Percentiles rank a stretch among this genome's conserved stretches.
These are phyloP conservation scores for Diaporthe citriasiana DNA, from an alignment of 2,329 filamentous ascomycete genomes.

Conservation along the genomic window DNA sequence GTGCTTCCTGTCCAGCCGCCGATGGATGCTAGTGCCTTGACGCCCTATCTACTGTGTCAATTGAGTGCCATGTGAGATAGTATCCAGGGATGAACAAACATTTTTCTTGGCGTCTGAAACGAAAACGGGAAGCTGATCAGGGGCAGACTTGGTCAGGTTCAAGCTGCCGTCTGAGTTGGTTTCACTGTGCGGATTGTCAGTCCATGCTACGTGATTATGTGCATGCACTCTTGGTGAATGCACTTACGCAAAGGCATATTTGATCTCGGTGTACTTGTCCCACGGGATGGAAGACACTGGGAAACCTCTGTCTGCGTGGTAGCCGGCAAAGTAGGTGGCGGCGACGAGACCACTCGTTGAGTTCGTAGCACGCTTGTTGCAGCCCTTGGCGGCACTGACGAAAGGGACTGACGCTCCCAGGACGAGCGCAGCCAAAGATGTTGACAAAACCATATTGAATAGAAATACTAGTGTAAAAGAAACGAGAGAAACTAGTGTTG, in stretches of 20 bases:
- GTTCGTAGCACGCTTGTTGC: constrained; percentile 2
- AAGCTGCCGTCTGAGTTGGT: constrained; percentile 31
- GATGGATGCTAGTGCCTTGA: constrained; percentile 40
- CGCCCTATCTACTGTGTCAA: constrained; percentile 25
- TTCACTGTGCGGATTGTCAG: constrained; percentile 28
- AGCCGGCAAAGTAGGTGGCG: constrained; percentile 43
- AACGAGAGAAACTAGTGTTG: constrained; percentile 20
- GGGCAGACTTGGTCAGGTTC: constrained; percentile 36
- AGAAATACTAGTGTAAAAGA: constrained; percentile 13
- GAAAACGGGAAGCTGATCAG: constrained; percentile 40
- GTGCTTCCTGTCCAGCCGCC: constrained; percentile 42
- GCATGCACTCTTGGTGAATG: background rate
- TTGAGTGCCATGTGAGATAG: background rate
- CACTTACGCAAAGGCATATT: constrained; percentile 42
- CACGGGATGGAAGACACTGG: constrained; percentile 41
- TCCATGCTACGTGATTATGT: background rate
- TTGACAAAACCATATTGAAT: constrained; percentile 4
- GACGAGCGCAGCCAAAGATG: constrained; percentile 12
- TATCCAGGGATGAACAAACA: background rate
- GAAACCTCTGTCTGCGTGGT: constrained; percentile 40
- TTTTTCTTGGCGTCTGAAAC: constrained; percentile 39
- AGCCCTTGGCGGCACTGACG: background rate
- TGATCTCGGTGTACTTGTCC: constrained; percentile 43
- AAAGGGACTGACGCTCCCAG: constrained; percentile 13
- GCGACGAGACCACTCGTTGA: constrained; percentile 13